Percentiles rank a stretch among this genome's conserved stretches.
These are phyloP conservation scores for Paramecium bursaria DNA, from an alignment of 73 alveolate species.

Conservation along the genomic window DNA sequence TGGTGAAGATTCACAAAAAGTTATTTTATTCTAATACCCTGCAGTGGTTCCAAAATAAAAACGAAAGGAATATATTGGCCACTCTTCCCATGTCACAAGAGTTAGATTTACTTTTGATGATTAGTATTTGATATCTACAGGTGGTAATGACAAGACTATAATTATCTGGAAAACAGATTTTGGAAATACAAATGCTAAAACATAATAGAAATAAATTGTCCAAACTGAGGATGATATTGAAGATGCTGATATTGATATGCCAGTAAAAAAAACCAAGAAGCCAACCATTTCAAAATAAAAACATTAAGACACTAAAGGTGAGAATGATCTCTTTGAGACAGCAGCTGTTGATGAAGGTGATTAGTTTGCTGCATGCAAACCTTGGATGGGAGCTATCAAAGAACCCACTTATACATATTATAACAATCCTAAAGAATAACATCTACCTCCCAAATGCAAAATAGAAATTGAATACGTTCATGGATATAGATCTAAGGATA, in stretches of 20 bases:
- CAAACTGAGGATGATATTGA: slow-evolving; percentile 72
- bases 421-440: slow-evolving; percentile 45
- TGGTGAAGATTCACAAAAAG: slow-evolving; percentile 94
- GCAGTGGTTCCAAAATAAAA: slow-evolving; percentile 91
- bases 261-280: slow-evolving; percentile 59
- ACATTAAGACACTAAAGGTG: slow-evolving; percentile 67
- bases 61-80: slow-evolving; percentile 94
- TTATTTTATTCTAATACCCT: slow-evolving; percentile 95
- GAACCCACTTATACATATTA: slow-evolving; percentile 73
- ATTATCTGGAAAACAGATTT: slow-evolving; percentile 97
- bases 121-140: slow-evolving; percentile 89
- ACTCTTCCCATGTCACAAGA: slow-evolving; percentile 97
- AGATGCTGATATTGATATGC: slow-evolving; percentile 68
- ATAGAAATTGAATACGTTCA: slow-evolving; percentile 85
- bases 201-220: not conserved
- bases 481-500: slow-evolving; percentile 97
- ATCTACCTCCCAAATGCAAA: slow-evolving; percentile 58
- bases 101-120: slow-evolving; percentile 93
- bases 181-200: slow-evolving; percentile 73
- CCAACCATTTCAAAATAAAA: slow-evolving; percentile 63
- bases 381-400: slow-evolving; percentile 81
- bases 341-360: slow-evolving; percentile 94
- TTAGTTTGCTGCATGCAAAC: slow-evolving; percentile 88
- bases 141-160: slow-evolving; percentile 98
- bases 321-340: slow-evolving; percentile 79